A percentile compares a stretch with the other conserved stretches of the same genome.
Evolutionary conservation across 2,329 filamentous ascomycete species (phyloP).

Genomic region (Penicillium digitatum): DNA sequence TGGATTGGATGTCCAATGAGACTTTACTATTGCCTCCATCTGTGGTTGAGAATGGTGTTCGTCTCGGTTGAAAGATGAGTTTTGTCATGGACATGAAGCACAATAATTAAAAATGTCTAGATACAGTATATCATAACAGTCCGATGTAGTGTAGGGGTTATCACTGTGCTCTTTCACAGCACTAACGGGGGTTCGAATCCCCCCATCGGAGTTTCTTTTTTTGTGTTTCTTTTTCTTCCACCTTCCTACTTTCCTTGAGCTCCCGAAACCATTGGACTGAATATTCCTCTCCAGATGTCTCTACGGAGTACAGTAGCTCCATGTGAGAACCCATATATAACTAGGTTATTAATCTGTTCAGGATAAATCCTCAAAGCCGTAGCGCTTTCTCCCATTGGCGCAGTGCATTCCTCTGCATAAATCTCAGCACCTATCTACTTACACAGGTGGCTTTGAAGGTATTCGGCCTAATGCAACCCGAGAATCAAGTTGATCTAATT

Average conservation of each 20-base stretch:
- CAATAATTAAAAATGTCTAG: too few relatives aligned
- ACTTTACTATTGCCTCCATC: too few relatives aligned
- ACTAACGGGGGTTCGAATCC: slow-evolving; percentile 7
- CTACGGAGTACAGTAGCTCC: too few relatives aligned
- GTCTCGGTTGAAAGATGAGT: too few relatives aligned
- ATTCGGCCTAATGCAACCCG: not conserved
- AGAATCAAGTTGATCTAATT: not conserved
- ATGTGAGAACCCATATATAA: too few relatives aligned
- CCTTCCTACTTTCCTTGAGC: too few relatives aligned
- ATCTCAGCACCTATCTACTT: not conserved
- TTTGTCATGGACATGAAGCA: too few relatives aligned
- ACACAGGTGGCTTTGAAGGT: not conserved
- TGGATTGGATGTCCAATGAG: too few relatives aligned
- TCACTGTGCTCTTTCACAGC: slow-evolving; percentile 9
- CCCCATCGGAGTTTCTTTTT: slow-evolving; percentile 3
- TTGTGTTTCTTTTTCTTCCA: not conserved
- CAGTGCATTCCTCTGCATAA: not conserved
- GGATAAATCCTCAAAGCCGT: not conserved
- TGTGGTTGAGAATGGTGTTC: too few relatives aligned
- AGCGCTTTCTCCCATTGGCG: not conserved
- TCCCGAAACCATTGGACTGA: too few relatives aligned
- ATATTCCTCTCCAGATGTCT: too few relatives aligned
- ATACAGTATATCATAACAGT: not conserved
- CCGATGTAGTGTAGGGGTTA: slow-evolving; percentile 9
- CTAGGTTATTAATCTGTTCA: too few relatives aligned